Conservation (phyloP, 495 filamentous ascomycete genomes). For the Penicillium dipodomyicola region DNA sequence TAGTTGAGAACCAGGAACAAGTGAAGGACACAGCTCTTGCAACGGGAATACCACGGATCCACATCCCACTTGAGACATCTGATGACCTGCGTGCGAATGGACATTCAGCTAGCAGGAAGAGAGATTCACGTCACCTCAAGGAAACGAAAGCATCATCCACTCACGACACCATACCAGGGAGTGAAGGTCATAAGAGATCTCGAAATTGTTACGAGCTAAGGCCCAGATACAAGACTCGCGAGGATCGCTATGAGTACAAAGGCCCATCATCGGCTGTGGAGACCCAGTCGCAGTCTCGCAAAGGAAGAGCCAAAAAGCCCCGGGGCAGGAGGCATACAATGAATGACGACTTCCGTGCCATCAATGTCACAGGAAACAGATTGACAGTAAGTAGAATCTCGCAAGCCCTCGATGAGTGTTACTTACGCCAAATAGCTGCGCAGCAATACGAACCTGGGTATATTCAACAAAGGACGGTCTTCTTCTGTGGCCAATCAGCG, state of each 20-base stretch:
- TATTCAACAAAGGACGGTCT: constrained; percentile 69
- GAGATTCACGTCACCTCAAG: background rate
- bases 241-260: constrained; percentile 53
- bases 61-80: background rate
- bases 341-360: constrained; percentile 61
- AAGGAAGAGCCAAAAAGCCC: constrained; percentile 38
- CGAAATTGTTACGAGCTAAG: constrained; percentile 51
- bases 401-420: constrained; percentile 20
- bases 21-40: background rate
- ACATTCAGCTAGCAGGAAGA: constrained; percentile 3
- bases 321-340: constrained; percentile 46
- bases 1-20: background rate
- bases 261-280: constrained; percentile 13
- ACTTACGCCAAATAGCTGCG: constrained; percentile 44
- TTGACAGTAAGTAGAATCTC: constrained; percentile 55
- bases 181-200: background rate
- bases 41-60: background rate
- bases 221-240: constrained; percentile 59
- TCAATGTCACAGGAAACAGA: constrained; percentile 59
- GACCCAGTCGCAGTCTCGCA: constrained; percentile 27
- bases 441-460: constrained; percentile 47
- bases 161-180: background rate
- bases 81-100: background rate
- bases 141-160: background rate
- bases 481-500: constrained; percentile 55